Conservation (phyloP, 1,284 basidiomycete species). For the Ganoderma sp. region DNA sequence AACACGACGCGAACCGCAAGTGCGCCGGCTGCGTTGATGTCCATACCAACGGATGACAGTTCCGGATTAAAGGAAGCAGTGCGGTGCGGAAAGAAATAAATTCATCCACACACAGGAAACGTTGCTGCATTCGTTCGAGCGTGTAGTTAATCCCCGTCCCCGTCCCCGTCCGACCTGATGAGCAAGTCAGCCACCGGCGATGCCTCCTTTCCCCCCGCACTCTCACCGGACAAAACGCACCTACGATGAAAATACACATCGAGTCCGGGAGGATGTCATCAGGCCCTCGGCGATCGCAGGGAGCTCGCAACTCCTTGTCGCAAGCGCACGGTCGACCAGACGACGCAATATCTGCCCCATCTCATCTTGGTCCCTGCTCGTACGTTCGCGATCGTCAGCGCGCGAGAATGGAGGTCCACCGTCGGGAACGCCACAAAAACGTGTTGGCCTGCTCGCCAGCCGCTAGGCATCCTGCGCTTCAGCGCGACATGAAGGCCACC, state of each 20-base stretch:
- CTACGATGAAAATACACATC: constrained; percentile 53
- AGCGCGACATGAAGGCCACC: constrained; percentile 50
- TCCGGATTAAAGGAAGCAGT: not conserved
- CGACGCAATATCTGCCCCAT: constrained; percentile 48
- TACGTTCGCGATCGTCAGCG: constrained; percentile 58
- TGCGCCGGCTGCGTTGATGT: constrained; percentile 34
- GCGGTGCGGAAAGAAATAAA: not conserved
- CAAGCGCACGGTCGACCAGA: constrained; percentile 36
- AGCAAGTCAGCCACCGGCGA: not conserved
- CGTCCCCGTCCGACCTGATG: constrained; percentile 51
- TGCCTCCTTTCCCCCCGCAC: not conserved
- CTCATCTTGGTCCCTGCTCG: constrained; percentile 28
- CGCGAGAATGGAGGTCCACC: constrained; percentile 55
- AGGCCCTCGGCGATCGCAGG: constrained; percentile 56
- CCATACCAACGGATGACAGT: constrained; percentile 22
- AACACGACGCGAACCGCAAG: constrained; percentile 45
- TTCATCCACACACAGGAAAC: constrained; percentile 44
- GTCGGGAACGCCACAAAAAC: constrained; percentile 58
- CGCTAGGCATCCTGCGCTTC: constrained; percentile 36
- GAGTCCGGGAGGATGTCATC: constrained; percentile 49
- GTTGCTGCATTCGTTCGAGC: constrained; percentile 49
- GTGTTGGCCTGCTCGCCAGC: constrained; percentile 67
- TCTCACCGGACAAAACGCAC: constrained; percentile 36
- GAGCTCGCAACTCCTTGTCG: constrained; percentile 37
- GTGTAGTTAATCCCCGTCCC: constrained; percentile 54